phyloP scores from a whole-genome alignment of 2,329 filamentous ascomycete species.

The Colletotrichum sansevieriae region DNA sequence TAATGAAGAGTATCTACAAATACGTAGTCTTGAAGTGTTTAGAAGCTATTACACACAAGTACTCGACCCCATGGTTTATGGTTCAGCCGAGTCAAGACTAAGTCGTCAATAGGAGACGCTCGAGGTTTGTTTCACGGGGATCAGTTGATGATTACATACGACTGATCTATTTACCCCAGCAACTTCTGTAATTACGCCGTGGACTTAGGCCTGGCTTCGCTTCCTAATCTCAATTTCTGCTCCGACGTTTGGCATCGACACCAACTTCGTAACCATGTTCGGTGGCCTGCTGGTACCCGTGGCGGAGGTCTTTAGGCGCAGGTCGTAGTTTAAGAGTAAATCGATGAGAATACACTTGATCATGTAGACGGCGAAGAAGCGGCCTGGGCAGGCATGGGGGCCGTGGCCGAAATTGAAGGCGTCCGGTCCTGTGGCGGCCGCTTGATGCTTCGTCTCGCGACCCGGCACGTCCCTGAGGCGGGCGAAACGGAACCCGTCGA shows the following conservation, averaged over 20 bases:
- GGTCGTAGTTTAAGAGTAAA: slow-evolving; percentile 39
- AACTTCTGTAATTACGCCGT: too few relatives aligned
- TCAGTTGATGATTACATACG: too few relatives aligned
- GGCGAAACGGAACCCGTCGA: slow-evolving; percentile 46
- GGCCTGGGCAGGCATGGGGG: slow-evolving; percentile 42
- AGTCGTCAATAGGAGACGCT: too few relatives aligned
- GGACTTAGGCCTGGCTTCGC: background rate
- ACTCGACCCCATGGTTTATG: too few relatives aligned
- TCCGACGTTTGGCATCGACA: slow-evolving; percentile 11
- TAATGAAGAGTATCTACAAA: too few relatives aligned
- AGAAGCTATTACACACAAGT: too few relatives aligned
- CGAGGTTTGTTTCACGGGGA: too few relatives aligned
- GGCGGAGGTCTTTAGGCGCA: slow-evolving; percentile 17
- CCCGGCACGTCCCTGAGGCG: slow-evolving; percentile 42
- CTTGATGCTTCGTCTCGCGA: slow-evolving; percentile 46
- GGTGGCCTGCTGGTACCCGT: slow-evolving; percentile 8
- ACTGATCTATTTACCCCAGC: too few relatives aligned
- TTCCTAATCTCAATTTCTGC: slow-evolving; percentile 31
- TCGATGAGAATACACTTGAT: slow-evolving; percentile 42
- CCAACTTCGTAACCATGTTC: slow-evolving; percentile 13
- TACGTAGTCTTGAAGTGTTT: too few relatives aligned
- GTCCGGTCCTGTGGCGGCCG: slow-evolving; percentile 51
- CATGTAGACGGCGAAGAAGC: slow-evolving; percentile 40
- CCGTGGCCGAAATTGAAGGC: slow-evolving; percentile 56
- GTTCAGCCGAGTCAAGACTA: too few relatives aligned